Conservation (phyloP, 75 land plant species). For the Pinus tabuliformis region DNA sequence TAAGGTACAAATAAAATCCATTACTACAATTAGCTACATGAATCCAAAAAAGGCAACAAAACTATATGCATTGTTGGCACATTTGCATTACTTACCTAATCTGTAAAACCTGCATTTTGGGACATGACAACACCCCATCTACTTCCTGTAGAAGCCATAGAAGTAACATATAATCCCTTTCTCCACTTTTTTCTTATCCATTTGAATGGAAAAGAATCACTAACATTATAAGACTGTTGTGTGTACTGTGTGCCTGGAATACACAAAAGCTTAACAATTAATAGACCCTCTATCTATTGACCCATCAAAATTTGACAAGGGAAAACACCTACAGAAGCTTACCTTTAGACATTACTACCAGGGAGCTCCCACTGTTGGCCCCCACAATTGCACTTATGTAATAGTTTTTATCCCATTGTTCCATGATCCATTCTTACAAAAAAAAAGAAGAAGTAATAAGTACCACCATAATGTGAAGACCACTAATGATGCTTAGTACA, state of each 20-base stretch:
- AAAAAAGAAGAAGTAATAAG: background rate
- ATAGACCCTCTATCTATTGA: no score
- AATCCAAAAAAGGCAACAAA: background rate
- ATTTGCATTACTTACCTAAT: slow-evolving; percentile 35
- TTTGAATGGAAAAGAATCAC: slow-evolving; percentile 65
- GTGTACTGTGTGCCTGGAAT: slow-evolving; percentile 49
- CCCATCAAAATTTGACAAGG: no score
- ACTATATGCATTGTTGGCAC: background rate
- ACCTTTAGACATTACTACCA: slow-evolving; percentile 98
- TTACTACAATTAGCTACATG: background rate
- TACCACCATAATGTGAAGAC: background rate
- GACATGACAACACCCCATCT: slow-evolving; percentile 80
- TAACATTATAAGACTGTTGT: slow-evolving; percentile 77
- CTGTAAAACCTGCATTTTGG: slow-evolving; percentile 57
- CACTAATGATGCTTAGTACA: background rate
- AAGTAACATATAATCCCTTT: slow-evolving; percentile 64
- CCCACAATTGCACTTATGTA: slow-evolving; percentile 92
- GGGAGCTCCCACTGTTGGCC: slow-evolving; percentile 81
- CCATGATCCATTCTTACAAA: slow-evolving; percentile 88
- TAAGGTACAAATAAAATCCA: background rate
- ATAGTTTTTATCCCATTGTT: slow-evolving; percentile 89
- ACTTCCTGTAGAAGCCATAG: slow-evolving; percentile 70
- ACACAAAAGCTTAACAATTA: no score
- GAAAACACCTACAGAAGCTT: background rate
- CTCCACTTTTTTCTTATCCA: slow-evolving; percentile 75